Base-by-base conservation (phyloP, 2,329 filamentous ascomycete genomes). In the Cercospora zeina region DNA sequence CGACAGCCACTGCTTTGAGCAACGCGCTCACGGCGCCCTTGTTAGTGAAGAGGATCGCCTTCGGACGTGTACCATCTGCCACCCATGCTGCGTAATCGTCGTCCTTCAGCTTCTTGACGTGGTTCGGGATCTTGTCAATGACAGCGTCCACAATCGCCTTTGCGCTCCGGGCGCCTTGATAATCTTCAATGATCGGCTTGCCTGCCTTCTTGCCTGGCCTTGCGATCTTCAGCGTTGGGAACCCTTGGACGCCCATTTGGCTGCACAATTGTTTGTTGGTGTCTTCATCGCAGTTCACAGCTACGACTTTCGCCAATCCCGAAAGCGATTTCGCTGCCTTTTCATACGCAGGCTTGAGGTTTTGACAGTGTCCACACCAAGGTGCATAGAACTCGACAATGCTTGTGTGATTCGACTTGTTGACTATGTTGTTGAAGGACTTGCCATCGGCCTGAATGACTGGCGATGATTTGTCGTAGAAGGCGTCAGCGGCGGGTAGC, bases 331-430 rank as follows among this genome's bases (percentile, higher is more conserved):
- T 89, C 70, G 95, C 95, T 1, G 88, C 93, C 77, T 96, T 96
- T 77, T 97, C 93, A 78, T 95, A 99, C 49, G 91, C 90, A 2
- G 93, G 93, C 79, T 97, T 93, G 72, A 99, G 88, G 78, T 89
- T 97, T 79, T 96, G 85, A 81, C 95, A 99, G 79, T 97, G 95
- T 45, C 93, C 95, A 73, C 95, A 97, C 93, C 93, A 97, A 24
- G 93, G 93, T 8, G 93, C 93, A 73, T 96, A 97, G 83, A 97
- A 97, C 78, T 75, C 75, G 69, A 75, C 67, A 53, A 75, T 71
- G 62, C 62, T 64, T 16, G 92, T 96, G 77, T 97, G 83, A 74
- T 97, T 97, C 30, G 92, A 96, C 73, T 90, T 87, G 51, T 89
- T 86, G 76, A 99, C 92, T 68, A 96, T 79, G 65, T 83, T 85